Evolutionary conservation across 768 basidiomycete species (phyloP), one percentile per base, ranked within the genome.

Genomic region (Rhizopogon vinicolor): DNA sequence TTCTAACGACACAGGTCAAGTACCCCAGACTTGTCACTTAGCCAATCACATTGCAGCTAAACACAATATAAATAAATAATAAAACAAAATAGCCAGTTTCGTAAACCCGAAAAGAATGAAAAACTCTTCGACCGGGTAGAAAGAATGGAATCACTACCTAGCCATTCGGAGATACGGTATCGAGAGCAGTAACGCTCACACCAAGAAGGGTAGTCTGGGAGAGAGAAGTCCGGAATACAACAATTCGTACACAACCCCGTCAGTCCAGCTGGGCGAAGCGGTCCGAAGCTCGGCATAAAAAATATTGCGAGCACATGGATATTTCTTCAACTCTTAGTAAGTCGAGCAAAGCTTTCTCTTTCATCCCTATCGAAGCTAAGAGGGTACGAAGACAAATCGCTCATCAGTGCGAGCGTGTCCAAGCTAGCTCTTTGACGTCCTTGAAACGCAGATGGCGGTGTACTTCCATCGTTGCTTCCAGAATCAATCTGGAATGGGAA

Each of bases 401-500:
- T 86, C 58, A 91, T 93, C 56, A 93, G 78, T 3, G 87, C 90
- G 35, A 93, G 76, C 0, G 91, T 93, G 63, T 93, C 91, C 60
- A 93, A 73, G 66, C 91, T 93, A 29, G 91, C 91, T 51, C 91
- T 83, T 67, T 85, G 83, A 40, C 82, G 81, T 19, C 59, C 63
- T 44, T 72, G 71, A 56, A 72, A 69, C 60, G 72, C 65, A 40
- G 78, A 65, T 31, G 77, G 72, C 19, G 66, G 52, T 2, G 63
- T 63, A 18, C 43, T 44, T 22, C 64, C 60, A 39, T 80, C 80
- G 16, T 65, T 58, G 37, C 64, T 70, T 53, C 84, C 84, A 33
- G 84, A 76, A 60, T 90, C 89, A 63, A 93, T 89, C 58, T 91
- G 89, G 81, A 93, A 93, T 40, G 90, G 85, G 78, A 91, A 93